A percentile compares a stretch with the other conserved stretches of the same genome.
Evolutionary conservation across 345 rosid genomes (phyloP).

Genomic region (Theobroma cacao): DNA sequence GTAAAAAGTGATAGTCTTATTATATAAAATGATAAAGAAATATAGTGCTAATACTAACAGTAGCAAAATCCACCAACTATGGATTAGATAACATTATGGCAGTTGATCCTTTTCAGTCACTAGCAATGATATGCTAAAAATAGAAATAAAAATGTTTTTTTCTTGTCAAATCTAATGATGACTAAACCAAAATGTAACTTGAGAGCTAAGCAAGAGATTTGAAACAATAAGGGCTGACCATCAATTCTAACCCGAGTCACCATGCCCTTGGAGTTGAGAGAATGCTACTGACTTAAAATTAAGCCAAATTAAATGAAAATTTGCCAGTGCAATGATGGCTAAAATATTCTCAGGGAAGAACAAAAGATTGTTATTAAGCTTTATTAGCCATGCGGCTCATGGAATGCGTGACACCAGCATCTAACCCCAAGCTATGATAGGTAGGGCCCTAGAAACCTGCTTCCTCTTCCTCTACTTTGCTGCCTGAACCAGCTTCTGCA

Average conservation of each 20-base stretch:
- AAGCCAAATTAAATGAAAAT: neutral
- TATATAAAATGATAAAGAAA: no score
- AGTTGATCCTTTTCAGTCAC: neutral
- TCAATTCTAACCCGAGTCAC: neutral
- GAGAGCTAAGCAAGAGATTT: neutral
- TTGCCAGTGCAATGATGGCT: neutral
- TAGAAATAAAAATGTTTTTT: no score
- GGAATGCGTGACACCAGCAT: neutral
- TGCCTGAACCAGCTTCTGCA: neutral
- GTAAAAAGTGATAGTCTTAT: neutral
- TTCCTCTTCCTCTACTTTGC: neutral
- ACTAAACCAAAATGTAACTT: neutral
- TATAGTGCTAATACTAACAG: no score
- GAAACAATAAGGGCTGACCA: no score
- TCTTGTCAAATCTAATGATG: neutral
- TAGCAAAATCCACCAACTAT: neutral
- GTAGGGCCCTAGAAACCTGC: neutral
- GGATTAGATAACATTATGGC: neutral
- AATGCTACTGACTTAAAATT: no score
- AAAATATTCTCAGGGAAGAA: slow-evolving; percentile 5
- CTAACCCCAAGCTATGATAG: neutral
- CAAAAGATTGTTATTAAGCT: neutral
- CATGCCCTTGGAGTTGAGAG: neutral
- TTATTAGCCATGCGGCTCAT: neutral
- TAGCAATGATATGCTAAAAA: neutral